phyloP scores from a whole-genome alignment of 257 asterid genomes.

The Nicotiana obtusifolia region DNA sequence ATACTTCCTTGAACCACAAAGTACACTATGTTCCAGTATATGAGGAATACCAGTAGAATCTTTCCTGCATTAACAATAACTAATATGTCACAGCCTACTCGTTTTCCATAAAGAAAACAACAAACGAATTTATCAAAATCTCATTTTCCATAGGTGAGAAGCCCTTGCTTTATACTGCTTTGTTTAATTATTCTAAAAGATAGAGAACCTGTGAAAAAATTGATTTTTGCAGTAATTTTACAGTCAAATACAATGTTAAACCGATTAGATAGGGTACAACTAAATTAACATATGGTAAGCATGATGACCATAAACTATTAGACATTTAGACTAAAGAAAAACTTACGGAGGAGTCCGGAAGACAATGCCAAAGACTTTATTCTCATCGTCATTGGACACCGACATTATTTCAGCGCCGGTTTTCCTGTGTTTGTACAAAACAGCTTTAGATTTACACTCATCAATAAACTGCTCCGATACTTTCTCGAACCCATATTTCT shows the following conservation, averaged over 20 bases:
- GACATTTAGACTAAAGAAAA: neutral
- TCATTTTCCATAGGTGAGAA: neutral
- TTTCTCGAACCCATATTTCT: conserved; percentile 84
- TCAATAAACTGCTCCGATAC: conserved; percentile 83
- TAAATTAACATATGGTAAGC: neutral
- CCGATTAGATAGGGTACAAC: neutral
- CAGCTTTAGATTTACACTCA: conserved; percentile 91
- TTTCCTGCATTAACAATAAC: conserved; percentile 55
- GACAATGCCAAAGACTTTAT: conserved; percentile 91
- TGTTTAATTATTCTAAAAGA: neutral
- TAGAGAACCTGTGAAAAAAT: neutral
- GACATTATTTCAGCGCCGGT: conserved; percentile 98
- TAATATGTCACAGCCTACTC: neutral
- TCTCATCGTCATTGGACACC: conserved; percentile 89
- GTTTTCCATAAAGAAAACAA: neutral
- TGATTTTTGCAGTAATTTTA: neutral
- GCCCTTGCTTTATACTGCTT: neutral
- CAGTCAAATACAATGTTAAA: neutral
- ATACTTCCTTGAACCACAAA: conserved; percentile 98
- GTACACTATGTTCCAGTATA: conserved; percentile 90
- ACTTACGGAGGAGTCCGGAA: conserved; percentile 96
- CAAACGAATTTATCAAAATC: neutral
- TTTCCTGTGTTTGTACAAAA: conserved; percentile 88
- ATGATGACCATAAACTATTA: neutral
- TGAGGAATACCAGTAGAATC: conserved; percentile 99